Evolutionary conservation across 2,329 filamentous ascomycete genomes (phyloP).

Genomic region (Penicillium sp.): DNA sequence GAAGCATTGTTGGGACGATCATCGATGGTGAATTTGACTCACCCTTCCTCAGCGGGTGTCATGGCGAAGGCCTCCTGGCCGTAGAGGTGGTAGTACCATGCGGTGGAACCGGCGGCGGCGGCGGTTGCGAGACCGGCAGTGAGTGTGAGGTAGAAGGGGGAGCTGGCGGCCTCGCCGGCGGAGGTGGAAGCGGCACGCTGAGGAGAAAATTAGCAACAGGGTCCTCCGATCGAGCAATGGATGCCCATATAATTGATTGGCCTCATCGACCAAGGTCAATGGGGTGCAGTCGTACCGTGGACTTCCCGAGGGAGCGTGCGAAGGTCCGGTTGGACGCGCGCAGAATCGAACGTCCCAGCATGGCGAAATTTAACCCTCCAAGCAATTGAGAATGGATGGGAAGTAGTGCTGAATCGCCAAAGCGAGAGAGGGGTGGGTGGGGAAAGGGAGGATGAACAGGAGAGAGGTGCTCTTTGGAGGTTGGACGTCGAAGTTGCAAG

Average conservation of each 20-base stretch:
- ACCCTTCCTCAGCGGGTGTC: slow-evolving; percentile 98
- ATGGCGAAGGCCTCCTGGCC: slow-evolving; percentile 83
- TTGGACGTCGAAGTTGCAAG: slow-evolving; percentile 38
- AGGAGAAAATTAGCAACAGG: slow-evolving; percentile 37
- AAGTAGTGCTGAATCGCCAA: slow-evolving; percentile 31
- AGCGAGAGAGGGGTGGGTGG: slow-evolving; percentile 33
- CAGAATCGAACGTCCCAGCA: slow-evolving; percentile 92
- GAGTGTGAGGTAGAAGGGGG: slow-evolving; percentile 79
- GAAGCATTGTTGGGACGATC: slow-evolving; percentile 19
- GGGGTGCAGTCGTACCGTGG: slow-evolving; percentile 68
- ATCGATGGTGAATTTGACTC: slow-evolving; percentile 51
- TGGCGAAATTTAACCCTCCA: slow-evolving; percentile 52
- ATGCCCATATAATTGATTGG: slow-evolving; percentile 28
- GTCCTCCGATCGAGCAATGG: slow-evolving; percentile 33
- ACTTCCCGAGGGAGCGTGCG: slow-evolving; percentile 69
- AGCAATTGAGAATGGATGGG: slow-evolving; percentile 30
- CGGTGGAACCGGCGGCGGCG: slow-evolving; percentile 82
- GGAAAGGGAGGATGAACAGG: slow-evolving; percentile 31
- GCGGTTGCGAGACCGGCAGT: slow-evolving; percentile 84
- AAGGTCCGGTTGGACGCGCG: slow-evolving; percentile 83
- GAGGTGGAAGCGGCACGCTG: slow-evolving; percentile 70
- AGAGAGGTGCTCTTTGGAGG: slow-evolving; percentile 34
- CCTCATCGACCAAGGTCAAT: slow-evolving; percentile 31
- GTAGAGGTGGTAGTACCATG: slow-evolving; percentile 98
- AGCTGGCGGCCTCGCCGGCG: slow-evolving; percentile 69